Base-by-base conservation (phyloP, 2,329 filamentous ascomycete genomes). In the Capronia coronata region DNA sequence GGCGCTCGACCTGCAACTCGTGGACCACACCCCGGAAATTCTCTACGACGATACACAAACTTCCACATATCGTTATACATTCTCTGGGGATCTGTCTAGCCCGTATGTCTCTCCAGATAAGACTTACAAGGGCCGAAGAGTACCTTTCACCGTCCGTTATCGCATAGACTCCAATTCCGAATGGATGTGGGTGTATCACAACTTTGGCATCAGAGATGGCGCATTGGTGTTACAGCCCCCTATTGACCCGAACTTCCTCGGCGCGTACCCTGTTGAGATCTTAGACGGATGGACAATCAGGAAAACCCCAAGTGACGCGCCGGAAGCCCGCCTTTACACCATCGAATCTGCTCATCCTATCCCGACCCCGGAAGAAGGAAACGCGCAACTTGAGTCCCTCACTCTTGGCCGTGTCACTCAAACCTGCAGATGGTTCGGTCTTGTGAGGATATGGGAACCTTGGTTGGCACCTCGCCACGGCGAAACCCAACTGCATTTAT, bases 401-500 rank as follows among this genome's bases (percentile, higher is more conserved):
- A 55, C 56, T 6, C 51, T 60, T 1, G 60, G 60, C 30, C 55
- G 56, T 2, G 46, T 59, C 64, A 72, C 2, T 85, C 87, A 2
- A 73, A 77, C 0, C 46, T 78, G 43, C 76, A 83, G 85, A 59
- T 94, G 88, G 81, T 91, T 95, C 64, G 81, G 87, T 6, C 69
- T 95, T 10, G 82, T 94, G 3, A 80, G 89, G 14, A 73, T 87
- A 2, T 93, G 83, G 80, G 78, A 77, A 27, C 84, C 89, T 1
- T 97, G 91, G 91, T 71, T 61, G 37, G 87, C 85, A 6, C 91
- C 91, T n/a, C 75, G 88, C 32, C 90, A 96, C 64, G 90, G 90
- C 10, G 81, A 78, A 54, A 67, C 71, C 2, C 70, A 70, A 0
- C 85, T 94, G 49, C 69, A 71, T 3, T 71, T 90, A 3, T 84